Evolutionary conservation across 345 rosid species (phyloP).

Genomic region (Zanthoxylum bungeanum): DNA sequence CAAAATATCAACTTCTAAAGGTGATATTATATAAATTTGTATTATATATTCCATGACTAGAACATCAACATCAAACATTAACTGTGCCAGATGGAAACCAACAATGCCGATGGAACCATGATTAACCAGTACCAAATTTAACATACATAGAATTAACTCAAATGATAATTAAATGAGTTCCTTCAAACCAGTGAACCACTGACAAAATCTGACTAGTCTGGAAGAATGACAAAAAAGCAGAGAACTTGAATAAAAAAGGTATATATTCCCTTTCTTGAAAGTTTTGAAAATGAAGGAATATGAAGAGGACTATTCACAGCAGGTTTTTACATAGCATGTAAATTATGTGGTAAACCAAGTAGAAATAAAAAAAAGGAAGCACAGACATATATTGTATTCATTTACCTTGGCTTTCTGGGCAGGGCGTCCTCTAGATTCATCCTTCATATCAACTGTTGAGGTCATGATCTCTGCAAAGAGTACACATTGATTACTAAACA

Average conservation of each 20-base stretch:
- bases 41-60: background rate
- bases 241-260: background rate
- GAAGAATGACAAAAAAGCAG: background rate
- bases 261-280: background rate
- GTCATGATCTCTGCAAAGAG: constrained; percentile 64
- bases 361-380: background rate
- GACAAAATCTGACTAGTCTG: background rate
- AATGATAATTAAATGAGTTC: background rate
- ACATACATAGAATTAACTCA: background rate
- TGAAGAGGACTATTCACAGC: background rate
- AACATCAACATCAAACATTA: background rate
- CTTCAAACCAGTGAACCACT: background rate
- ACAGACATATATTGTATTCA: background rate
- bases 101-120: background rate
- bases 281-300: background rate
- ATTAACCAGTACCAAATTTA: background rate
- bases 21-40: background rate
- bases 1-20: background rate
- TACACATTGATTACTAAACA: background rate
- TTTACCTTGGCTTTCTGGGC: constrained; percentile 84
- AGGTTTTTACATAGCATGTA: background rate
- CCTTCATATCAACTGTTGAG: constrained; percentile 76
- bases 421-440: constrained; percentile 70
- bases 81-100: background rate
- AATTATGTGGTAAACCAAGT: background rate